These are phyloP conservation scores for Geotrichum restrictum DNA, from an alignment of 1,139 yeast genomes.

Conservation along the genomic window DNA sequence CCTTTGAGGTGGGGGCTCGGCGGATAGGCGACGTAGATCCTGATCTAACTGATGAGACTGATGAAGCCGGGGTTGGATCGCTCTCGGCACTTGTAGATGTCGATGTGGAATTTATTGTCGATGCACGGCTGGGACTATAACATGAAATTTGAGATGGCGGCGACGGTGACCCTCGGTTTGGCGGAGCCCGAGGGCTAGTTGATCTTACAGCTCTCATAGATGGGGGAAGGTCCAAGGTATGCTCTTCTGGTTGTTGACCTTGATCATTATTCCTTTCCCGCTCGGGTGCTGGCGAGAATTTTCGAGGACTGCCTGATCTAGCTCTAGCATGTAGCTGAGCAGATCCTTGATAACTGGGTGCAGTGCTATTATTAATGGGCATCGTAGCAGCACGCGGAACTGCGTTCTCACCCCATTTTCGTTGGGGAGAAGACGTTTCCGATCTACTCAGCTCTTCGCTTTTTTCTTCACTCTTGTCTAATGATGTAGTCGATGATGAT, in stretches of 20 bases:
- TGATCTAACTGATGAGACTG: conserved; percentile 10
- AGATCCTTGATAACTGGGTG: no score
- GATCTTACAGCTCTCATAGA: not conserved
- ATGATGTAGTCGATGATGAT: not conserved
- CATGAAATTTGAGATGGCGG: conserved; percentile 2
- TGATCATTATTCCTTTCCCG: not conserved
- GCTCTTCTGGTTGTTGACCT: not conserved
- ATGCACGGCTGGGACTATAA: conserved; percentile 3
- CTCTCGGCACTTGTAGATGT: conserved; percentile 12
- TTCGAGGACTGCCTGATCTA: no score
- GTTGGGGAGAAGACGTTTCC: not conserved
- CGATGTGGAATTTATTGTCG: conserved; percentile 5
- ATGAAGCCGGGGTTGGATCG: conserved; percentile 2
- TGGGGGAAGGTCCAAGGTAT: conserved; percentile 5
- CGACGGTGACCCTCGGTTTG: conserved; percentile 3
- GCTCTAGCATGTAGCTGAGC: no score
- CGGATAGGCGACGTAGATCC: conserved; percentile 8
- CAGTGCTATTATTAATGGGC: no score
- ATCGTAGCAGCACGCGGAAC: conserved; percentile 8
- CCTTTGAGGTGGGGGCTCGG: conserved; percentile 5
- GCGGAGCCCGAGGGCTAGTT: not conserved
- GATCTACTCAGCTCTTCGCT: not conserved
- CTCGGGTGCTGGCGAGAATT: not conserved
- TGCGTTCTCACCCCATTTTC: not conserved
- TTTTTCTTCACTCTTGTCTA: not conserved